Evolutionary conservation across 2,329 filamentous ascomycete genomes (phyloP), one percentile per base, ranked within the genome.

Genomic region (Magnaporthiopsis incrustans): DNA sequence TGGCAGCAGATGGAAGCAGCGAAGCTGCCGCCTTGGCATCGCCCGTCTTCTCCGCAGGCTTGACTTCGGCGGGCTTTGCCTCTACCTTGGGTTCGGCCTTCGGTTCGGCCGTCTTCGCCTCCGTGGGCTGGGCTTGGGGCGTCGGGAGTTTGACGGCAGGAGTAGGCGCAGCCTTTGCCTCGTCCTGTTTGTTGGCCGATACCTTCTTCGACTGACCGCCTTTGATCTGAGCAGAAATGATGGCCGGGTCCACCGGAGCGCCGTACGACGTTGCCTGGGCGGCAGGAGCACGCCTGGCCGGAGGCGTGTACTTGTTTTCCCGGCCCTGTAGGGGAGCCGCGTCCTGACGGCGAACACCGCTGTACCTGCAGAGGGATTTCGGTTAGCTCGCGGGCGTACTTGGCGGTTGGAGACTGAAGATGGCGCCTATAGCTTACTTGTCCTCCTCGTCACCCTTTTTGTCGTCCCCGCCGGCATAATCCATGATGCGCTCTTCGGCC

Each of bases 401-500:
- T 53, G 44, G 44, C 44, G 66, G 22, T 66, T n/a, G 59, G 57
- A 35, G 22, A 30, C 30, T 2, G 12, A 53, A 22, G 7, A 25
- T 53, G 44, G 22, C 38, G 38, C 25, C 10, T 30, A 35, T 6
- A 27, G 26, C 85, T 70, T 82, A 92, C 87, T 95, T 97, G 73
- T 96, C 93, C 78, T 99, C 95, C 76, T 99, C 95, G 68, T 97
- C 91, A 18, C 86, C 88, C 65, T 84, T 87, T 62, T 87, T 86
- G 63, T 89, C 84, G 56, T 85, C 82, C 12, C 82, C 79, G 15
- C 82, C 83, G n/a, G 85, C 80, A 68, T 80, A 85, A 68, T 89
- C 85, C 83, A 86, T 83, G 63, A 92, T 84, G 72, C 93, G 88
- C 79, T 99, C 95, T 76, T 98, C 95, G 4, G 91, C 90, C 65